Conservation (phyloP, 352 stramenopile genomes). For the Pythium vanterpoolii region DNA sequence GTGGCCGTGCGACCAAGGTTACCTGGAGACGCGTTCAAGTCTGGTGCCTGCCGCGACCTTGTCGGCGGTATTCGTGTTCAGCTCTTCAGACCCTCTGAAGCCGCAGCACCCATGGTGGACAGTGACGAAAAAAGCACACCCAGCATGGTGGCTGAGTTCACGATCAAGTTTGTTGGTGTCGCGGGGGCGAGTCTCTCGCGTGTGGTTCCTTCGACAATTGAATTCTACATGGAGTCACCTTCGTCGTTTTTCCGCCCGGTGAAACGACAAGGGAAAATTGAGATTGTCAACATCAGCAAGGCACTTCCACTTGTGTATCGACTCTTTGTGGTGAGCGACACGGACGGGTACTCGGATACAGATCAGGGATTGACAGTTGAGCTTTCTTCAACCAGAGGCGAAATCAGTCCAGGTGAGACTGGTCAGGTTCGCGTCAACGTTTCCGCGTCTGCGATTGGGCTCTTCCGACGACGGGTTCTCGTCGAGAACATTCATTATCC, state of each 20-base stretch:
- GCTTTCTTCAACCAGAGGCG: slow-evolving; percentile 67
- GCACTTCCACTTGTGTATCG: slow-evolving; percentile 69
- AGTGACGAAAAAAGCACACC: slow-evolving; percentile 48
- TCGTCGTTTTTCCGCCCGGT: slow-evolving; percentile 6
- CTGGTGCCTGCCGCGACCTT: slow-evolving; percentile 68
- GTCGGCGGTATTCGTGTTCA: slow-evolving; percentile 87
- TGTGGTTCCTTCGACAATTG: slow-evolving; percentile 57
- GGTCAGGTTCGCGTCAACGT: slow-evolving; percentile 57
- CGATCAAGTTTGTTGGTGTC: slow-evolving; percentile 84
- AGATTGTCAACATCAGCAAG: slow-evolving; percentile 83
- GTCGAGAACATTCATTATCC: slow-evolving; percentile 84
- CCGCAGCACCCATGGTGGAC: not conserved
- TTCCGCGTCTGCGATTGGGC: slow-evolving; percentile 62
- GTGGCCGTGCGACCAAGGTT: slow-evolving; percentile 78
- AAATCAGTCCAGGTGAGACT: slow-evolving; percentile 59
- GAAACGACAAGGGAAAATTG: slow-evolving; percentile 63
- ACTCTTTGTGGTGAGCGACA: slow-evolving; percentile 60
- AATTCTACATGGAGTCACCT: slow-evolving; percentile 81
- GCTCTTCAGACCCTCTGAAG: slow-evolving; percentile 42
- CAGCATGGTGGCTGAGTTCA: slow-evolving; percentile 84
- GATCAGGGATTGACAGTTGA: slow-evolving; percentile 68
- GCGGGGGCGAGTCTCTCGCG: slow-evolving; percentile 75
- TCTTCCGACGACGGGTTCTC: slow-evolving; percentile 78
- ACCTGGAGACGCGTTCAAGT: slow-evolving; percentile 77
- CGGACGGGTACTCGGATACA: slow-evolving; percentile 73